These are phyloP conservation scores for Claviceps africana DNA, from an alignment of 2,329 filamentous ascomycete species.

Conservation along the genomic window DNA sequence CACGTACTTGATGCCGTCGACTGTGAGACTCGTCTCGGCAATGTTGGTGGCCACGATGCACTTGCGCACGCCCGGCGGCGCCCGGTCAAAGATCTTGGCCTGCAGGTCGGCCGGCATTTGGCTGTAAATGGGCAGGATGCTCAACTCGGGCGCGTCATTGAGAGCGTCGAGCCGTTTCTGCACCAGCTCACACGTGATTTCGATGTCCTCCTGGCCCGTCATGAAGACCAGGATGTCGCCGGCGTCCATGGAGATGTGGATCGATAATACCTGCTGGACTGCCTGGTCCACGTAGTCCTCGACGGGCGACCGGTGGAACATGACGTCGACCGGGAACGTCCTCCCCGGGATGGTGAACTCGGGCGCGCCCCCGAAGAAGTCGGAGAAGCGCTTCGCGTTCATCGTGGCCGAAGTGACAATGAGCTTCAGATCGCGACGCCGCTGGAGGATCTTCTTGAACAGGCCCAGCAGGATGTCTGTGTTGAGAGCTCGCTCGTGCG, in stretches of 20 bases:
- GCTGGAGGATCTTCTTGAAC: constrained; percentile 89
- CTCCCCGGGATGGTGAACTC: constrained; percentile 93
- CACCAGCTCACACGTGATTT: constrained; percentile 86
- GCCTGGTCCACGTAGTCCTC: constrained; percentile 97
- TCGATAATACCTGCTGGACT: constrained; percentile 87
- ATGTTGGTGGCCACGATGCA: constrained; percentile 98
- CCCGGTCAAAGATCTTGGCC: constrained; percentile 92
- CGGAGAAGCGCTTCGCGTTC: constrained; percentile 92
- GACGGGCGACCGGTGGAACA: constrained; percentile 87
- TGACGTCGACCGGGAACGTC: constrained; percentile 93
- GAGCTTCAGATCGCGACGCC: constrained; percentile 80
- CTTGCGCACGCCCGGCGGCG: constrained; percentile 80
- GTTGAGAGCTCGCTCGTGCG: constrained; percentile 89
- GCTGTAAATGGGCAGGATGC: constrained; percentile 94
- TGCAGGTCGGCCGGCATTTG: constrained; percentile 98
- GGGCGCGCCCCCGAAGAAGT: constrained; percentile 90
- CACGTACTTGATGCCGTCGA: constrained; percentile 98
- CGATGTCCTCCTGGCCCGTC: constrained; percentile 98
- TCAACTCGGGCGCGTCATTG: constrained; percentile 88
- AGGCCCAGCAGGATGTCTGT: constrained; percentile 95
- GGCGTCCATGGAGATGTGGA: constrained; percentile 84
- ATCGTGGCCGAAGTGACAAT: constrained; percentile 98
- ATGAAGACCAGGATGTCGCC: constrained; percentile 98
- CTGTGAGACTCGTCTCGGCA: constrained; percentile 92
- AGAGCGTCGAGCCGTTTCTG: constrained; percentile 76